These are phyloP conservation scores for Talaromyces sp. DNA, from an alignment of 2,329 filamentous ascomycete genomes.

Conservation along the genomic window DNA sequence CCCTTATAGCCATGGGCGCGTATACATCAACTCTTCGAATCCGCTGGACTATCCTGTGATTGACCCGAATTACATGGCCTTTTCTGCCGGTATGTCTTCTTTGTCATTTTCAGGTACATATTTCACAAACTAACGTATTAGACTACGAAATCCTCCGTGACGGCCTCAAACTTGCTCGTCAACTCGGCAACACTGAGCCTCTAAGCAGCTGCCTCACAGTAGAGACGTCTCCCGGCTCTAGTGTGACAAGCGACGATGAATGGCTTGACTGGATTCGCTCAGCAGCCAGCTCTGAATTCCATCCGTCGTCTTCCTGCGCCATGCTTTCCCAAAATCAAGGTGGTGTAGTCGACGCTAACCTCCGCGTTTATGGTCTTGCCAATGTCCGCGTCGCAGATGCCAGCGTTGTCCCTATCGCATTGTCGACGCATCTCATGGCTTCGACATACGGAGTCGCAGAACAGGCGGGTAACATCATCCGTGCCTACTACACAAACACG, in stretches of 20 bases:
- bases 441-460: slow-evolving; percentile 36
- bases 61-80: slow-evolving; percentile 28
- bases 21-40: slow-evolving; percentile 31
- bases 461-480: slow-evolving; percentile 29
- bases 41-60: slow-evolving; percentile 30
- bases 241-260: slow-evolving; percentile 25
- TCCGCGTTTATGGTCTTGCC: slow-evolving; percentile 29
- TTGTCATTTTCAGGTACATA: neutral
- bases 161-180: slow-evolving; percentile 28
- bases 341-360: slow-evolving; percentile 29
- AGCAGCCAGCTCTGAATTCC: slow-evolving; percentile 25
- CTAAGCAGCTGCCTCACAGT: slow-evolving; percentile 22
- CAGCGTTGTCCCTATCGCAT: slow-evolving; percentile 27
- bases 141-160: slow-evolving; percentile 26
- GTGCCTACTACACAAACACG: slow-evolving; percentile 22
- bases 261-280: slow-evolving; percentile 25
- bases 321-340: slow-evolving; percentile 28
- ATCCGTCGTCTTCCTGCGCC: slow-evolving; percentile 27
- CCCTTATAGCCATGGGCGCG: slow-evolving; percentile 29
- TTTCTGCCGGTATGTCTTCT: slow-evolving; percentile 24
- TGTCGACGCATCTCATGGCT: slow-evolving; percentile 35
- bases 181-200: slow-evolving; percentile 24
- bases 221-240: slow-evolving; percentile 25
- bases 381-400: slow-evolving; percentile 33
- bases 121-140: slow-evolving; percentile 18